These are phyloP conservation scores for Candida pini DNA, from an alignment of 805 yeast genomes.

Conservation along the genomic window DNA sequence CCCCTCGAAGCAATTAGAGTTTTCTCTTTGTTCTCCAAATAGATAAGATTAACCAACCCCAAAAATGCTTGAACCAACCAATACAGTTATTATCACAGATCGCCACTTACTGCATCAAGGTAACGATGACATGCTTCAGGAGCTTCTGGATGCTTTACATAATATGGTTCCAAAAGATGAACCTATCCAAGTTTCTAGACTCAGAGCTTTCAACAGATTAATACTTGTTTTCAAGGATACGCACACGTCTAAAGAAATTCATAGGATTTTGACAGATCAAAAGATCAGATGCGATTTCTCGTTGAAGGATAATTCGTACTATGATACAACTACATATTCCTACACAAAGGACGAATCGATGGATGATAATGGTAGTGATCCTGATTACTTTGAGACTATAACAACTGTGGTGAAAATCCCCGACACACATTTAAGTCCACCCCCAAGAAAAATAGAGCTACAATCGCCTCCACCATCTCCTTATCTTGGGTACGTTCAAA, in stretches of 20 bases:
- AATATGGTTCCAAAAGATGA: constrained; percentile 12
- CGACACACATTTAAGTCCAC: constrained; percentile 15
- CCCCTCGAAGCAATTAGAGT: too few relatives aligned
- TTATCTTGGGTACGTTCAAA: constrained; percentile 25
- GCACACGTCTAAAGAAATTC: constrained; percentile 11
- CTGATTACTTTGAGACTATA: background rate
- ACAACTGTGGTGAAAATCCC: background rate
- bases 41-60: background rate
- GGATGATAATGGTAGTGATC: background rate
- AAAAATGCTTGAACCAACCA: constrained; percentile 15
- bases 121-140: constrained; percentile 14
- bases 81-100: constrained; percentile 27
- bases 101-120: constrained; percentile 10
- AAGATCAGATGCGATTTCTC: constrained; percentile 20
- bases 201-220: constrained; percentile 24
- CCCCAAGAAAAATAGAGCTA: constrained; percentile 25
- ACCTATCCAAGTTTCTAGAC: constrained; percentile 13
- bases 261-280: constrained; percentile 10
- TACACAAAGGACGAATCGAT: background rate
- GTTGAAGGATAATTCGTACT: constrained; percentile 12
- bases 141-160: constrained; percentile 12
- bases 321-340: background rate
- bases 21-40: too few relatives aligned
- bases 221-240: constrained; percentile 20
- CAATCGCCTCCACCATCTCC: constrained; percentile 34